Conservation (phyloP, 106 monocot species). For the Vanilla planifolia region DNA sequence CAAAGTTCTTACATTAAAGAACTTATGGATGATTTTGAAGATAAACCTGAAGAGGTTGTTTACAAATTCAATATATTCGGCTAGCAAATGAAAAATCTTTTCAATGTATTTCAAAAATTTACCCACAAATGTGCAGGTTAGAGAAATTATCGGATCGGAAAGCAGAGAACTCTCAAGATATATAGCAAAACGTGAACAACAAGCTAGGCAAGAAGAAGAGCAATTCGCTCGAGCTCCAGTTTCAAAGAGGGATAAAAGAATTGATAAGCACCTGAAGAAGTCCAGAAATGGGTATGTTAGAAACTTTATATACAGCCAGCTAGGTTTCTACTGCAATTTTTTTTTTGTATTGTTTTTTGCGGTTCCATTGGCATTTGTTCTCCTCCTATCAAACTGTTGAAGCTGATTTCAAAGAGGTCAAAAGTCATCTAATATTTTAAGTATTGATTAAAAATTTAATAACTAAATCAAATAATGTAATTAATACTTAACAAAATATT, state of each 20-base stretch:
- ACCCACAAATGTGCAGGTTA: too few species aligned
- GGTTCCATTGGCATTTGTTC: too few species aligned
- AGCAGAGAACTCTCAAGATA: constrained; percentile 73
- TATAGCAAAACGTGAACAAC: constrained; percentile 48
- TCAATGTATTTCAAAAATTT: too few species aligned
- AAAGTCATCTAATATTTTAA: too few species aligned
- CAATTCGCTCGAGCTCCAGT: constrained; percentile 82
- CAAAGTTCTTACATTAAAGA: constrained; percentile 69
- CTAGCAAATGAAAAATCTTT: not conserved
- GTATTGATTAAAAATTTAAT: too few species aligned
- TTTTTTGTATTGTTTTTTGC: too few species aligned
- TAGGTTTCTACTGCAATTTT: too few species aligned
- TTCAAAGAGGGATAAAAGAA: constrained; percentile 65
- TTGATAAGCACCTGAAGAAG: constrained; percentile 54
- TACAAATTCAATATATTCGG: not conserved
- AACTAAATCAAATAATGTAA: too few species aligned
- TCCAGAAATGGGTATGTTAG: constrained; percentile 86
- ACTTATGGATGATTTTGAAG: constrained; percentile 73
- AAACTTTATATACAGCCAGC: too few species aligned
- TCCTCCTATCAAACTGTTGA: too few species aligned
- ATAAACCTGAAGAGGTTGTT: constrained; percentile 88
- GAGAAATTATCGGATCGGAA: constrained; percentile 65
- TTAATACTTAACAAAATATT: too few species aligned
- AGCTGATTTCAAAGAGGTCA: too few species aligned
- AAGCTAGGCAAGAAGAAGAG: constrained; percentile 78